phyloP scores from a whole-genome alignment of 495 filamentous ascomycete genomes.

The Podospora sp. region DNA sequence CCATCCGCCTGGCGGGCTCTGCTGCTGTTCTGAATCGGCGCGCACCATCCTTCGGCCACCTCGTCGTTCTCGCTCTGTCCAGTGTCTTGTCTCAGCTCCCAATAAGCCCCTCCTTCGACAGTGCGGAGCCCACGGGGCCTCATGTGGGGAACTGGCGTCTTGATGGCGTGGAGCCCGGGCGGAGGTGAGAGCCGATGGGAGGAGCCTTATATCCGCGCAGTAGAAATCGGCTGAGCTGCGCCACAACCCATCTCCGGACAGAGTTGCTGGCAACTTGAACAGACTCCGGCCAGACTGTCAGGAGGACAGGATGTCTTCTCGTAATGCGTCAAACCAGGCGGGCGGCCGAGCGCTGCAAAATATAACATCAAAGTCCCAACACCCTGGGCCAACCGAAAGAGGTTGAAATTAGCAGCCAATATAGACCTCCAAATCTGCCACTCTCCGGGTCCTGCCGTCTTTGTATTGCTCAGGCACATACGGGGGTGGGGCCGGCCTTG shows the following conservation, averaged over 20 bases:
- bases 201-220: slow-evolving; percentile 8
- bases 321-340: neutral
- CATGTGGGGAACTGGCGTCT: neutral
- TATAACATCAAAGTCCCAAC: neutral
- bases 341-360: neutral
- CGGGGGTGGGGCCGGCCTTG: neutral
- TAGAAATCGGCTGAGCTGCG: neutral
- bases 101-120: neutral
- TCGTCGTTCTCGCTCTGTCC: neutral
- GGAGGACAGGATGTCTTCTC: neutral
- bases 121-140: neutral
- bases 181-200: neutral
- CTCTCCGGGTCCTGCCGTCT: neutral
- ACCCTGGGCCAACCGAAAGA: neutral
- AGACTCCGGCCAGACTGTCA: neutral
- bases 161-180: neutral
- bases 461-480: neutral
- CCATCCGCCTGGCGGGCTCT: slow-evolving; percentile 19
- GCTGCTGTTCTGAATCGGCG: slow-evolving; percentile 1
- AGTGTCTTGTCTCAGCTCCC: neutral
- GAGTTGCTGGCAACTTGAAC: too few species aligned
- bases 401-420: slow-evolving; percentile 6
- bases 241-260: slow-evolving; percentile 1
- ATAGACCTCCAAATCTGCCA: slow-evolving; percentile 1
- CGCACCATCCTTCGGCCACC: slow-evolving; percentile 2